Evolutionary conservation across 192 early-diverging fungal genomes (phyloP).

Genomic region (Helicostylum pulchrum): DNA sequence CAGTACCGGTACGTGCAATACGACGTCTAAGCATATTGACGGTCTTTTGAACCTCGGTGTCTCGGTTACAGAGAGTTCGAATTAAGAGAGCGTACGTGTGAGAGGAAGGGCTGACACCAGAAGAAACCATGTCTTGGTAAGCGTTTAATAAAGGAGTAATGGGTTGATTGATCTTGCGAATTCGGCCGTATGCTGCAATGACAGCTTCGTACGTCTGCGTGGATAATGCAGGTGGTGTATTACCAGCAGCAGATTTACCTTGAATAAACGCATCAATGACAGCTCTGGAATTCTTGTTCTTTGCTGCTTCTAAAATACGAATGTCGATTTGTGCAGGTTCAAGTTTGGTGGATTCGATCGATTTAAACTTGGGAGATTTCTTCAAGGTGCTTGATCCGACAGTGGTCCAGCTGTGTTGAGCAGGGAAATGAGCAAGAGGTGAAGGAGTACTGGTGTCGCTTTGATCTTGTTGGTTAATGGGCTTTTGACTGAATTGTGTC

Average conservation of each 20-base stretch:
- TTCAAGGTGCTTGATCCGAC: background rate
- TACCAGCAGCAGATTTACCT: background rate
- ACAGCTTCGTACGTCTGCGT: constrained; percentile 29
- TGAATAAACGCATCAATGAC: constrained; percentile 21
- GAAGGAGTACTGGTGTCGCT: background rate
- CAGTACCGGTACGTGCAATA: constrained; percentile 19
- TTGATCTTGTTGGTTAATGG: constrained; percentile 7
- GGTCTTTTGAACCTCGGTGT: constrained; percentile 29
- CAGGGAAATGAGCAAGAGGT: background rate
- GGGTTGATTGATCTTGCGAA: constrained; percentile 16
- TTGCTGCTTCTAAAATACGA: constrained; percentile 1
- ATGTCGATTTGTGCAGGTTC: constrained; percentile 1
- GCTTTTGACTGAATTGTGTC: background rate
- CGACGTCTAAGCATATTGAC: constrained; percentile 20
- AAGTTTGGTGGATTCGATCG: too few species aligned
- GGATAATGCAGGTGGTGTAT: background rate
- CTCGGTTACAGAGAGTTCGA: constrained; percentile 23
- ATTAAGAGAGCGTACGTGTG: constrained; percentile 34
- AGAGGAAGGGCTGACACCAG: constrained; percentile 23
- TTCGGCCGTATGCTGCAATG: constrained; percentile 14
- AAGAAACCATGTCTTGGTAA: constrained; percentile 30
- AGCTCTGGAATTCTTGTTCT: background rate
- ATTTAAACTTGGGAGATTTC: too few species aligned
- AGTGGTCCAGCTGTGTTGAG: background rate
- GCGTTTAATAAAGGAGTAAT: constrained; percentile 20